Evolutionary conservation across 805 yeast species (phyloP), one percentile per base, ranked within the genome.

Genomic region (Jamesozyma spencerorum): DNA sequence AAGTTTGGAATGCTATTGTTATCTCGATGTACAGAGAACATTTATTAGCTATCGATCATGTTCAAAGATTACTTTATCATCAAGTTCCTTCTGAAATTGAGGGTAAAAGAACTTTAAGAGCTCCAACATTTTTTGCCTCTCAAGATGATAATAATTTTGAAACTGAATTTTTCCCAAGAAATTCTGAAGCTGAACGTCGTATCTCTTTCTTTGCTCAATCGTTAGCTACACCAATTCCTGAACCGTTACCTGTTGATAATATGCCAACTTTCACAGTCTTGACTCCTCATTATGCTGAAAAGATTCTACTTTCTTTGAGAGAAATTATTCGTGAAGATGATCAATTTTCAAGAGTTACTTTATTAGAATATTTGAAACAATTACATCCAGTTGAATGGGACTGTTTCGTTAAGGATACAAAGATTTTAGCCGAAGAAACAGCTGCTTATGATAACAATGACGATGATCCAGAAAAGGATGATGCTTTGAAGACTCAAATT

Each of bases 1-100:
- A 92, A 72, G 90, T 94, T 54, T 92, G 99, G 99, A 92, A 92
- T 63, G 98, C 98, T 41, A 84, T 92, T 66, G 94, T 92, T 51
- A 92, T 92, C 55, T 90, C 98, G 44, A 92, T 92, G 99, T 94
- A 92, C 80, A 86, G 99, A 73, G 99, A 92, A 70, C 99, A 92
- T 66, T 72, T 92, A 65, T 70, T 92, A 53, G 97, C 98, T 22
- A 90, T 94, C 65, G 98, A 92, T 65, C 98, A 92, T 63, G 98
- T 92, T 49, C 98, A 92, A 70, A 90, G 85, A 70, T 75, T 92
- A 65, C 75, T 92, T 52, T 92, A 92, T 67, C 98, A 92, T 65
- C 98, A 92, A 74, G 97, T 92, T 58, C 97, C 98, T 41, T 81
- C 94, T 47, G 97, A 92, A 69, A 75, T 88, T 62, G 97, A 92